These are phyloP conservation scores for Termitomyces sp. DNA, from an alignment of 768 basidiomycete species.

Conservation along the genomic window DNA sequence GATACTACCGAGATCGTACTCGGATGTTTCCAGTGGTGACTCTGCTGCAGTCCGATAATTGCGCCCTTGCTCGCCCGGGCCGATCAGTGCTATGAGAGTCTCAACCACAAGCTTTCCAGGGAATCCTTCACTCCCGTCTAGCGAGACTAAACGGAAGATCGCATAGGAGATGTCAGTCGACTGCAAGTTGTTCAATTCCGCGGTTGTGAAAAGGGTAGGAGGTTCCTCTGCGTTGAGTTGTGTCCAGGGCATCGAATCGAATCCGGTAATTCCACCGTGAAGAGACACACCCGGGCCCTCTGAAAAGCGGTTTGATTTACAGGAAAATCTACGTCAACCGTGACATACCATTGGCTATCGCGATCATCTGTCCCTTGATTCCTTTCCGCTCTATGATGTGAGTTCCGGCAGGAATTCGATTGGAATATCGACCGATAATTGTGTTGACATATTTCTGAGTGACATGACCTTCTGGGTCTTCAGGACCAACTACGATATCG, in stretches of 20 bases:
- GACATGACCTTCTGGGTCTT: constrained; percentile 51
- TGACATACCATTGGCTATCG: constrained; percentile 34
- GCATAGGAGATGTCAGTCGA: constrained; percentile 29
- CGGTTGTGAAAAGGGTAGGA: constrained; percentile 48
- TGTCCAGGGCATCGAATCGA: constrained; percentile 53
- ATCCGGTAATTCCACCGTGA: constrained; percentile 67
- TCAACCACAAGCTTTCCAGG: constrained; percentile 58
- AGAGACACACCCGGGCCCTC: constrained; percentile 55
- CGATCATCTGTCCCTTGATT: constrained; percentile 39
- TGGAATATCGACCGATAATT: constrained; percentile 67
- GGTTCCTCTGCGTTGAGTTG: constrained; percentile 31
- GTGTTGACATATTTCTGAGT: constrained; percentile 67
- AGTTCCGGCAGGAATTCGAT: constrained; percentile 60
- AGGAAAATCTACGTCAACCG: background rate
- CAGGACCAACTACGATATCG: constrained; percentile 73
- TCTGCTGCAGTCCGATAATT: constrained; percentile 17
- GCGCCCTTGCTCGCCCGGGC: constrained; percentile 26
- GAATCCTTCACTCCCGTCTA: constrained; percentile 69
- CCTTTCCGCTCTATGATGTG: constrained; percentile 50
- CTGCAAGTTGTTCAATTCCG: constrained; percentile 44
- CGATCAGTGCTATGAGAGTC: constrained; percentile 44
- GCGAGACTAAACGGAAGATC: constrained; percentile 52
- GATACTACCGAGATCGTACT: constrained; percentile 57
- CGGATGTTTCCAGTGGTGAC: constrained; percentile 21
- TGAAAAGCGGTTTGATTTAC: constrained; percentile 13